These are phyloP conservation scores for Raddia guianensis DNA, from an alignment of 176 grass and related monocot species.

Conservation along the genomic window DNA sequence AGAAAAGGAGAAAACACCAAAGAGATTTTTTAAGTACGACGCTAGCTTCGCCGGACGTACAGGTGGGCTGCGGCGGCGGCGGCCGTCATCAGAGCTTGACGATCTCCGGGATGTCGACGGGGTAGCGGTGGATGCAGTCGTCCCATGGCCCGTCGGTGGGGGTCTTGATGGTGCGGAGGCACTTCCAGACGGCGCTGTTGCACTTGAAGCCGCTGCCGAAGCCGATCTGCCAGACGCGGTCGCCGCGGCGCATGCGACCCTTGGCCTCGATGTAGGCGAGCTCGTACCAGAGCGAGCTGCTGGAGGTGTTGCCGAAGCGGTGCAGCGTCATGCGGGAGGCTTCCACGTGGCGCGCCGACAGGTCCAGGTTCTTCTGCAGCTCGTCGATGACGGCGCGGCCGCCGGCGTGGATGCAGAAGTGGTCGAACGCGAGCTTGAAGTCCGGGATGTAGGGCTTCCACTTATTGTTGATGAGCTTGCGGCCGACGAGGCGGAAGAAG, in stretches of 20 bases:
- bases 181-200: slow-evolving; percentile 98
- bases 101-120: slow-evolving; percentile 75
- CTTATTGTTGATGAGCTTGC: slow-evolving; percentile 64
- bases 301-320: slow-evolving; percentile 88
- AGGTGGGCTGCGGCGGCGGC: not conserved
- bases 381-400: slow-evolving; percentile 91
- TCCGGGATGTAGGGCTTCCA: slow-evolving; percentile 94
- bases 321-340: slow-evolving; percentile 91
- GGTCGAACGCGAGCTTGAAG: slow-evolving; percentile 91
- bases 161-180: slow-evolving; percentile 61
- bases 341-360: slow-evolving; percentile 82
- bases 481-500: slow-evolving; percentile 79
- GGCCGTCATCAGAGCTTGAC: slow-evolving; percentile 63
- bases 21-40: slow-evolving; percentile 4
- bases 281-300: slow-evolving; percentile 98
- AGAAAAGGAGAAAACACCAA: not conserved
- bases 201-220: slow-evolving; percentile 93
- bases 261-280: slow-evolving; percentile 94
- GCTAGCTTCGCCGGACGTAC: slow-evolving; percentile 40
- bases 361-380: slow-evolving; percentile 84
- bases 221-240: slow-evolving; percentile 92
- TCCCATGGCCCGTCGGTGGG: slow-evolving; percentile 75
- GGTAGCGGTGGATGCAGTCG: slow-evolving; percentile 75
- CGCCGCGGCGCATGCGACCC: slow-evolving; percentile 74
- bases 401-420: slow-evolving; percentile 92